A percentile compares a stretch with the other conserved stretches of the same genome.
phyloP scores from a whole-genome alignment of 2,329 filamentous ascomycete species.

The Trichoderma sp. region DNA sequence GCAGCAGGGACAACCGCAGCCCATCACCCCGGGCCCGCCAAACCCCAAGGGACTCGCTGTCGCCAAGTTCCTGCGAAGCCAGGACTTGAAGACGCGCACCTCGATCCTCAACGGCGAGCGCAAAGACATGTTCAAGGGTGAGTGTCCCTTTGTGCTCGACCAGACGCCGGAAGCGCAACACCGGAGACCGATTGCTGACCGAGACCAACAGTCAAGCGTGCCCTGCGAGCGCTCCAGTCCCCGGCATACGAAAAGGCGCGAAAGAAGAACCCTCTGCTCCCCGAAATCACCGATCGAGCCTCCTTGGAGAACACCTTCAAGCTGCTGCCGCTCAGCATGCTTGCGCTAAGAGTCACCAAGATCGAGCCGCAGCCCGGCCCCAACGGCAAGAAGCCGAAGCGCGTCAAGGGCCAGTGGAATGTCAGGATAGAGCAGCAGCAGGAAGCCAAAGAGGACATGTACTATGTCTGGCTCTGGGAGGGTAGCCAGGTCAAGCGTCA shows the following conservation, averaged over 20 bases:
- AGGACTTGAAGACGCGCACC: slow-evolving; percentile 85
- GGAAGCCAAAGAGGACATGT: slow-evolving; percentile 81
- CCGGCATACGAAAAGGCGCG: slow-evolving; percentile 87
- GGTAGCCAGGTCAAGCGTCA: slow-evolving; percentile 92
- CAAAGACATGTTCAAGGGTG: slow-evolving; percentile 97
- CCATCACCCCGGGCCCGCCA: slow-evolving; percentile 76
- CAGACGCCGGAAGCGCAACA: not conserved
- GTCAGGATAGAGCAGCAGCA: slow-evolving; percentile 96
- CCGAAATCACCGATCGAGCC: slow-evolving; percentile 82
- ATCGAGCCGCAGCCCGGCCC: slow-evolving; percentile 65
- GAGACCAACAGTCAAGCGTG: slow-evolving; percentile 78
- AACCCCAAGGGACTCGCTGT: slow-evolving; percentile 88
- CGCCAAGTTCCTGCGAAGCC: slow-evolving; percentile 80
- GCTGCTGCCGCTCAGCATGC: slow-evolving; percentile 88
- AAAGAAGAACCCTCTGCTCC: slow-evolving; percentile 86
- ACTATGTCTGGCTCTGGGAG: slow-evolving; percentile 97
- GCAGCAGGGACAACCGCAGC: slow-evolving; percentile 59
- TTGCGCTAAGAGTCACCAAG: slow-evolving; percentile 88
- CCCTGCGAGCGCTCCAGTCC: slow-evolving; percentile 85
- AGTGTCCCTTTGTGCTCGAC: slow-evolving; percentile 18
- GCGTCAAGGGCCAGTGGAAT: slow-evolving; percentile 93
- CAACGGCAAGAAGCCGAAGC: slow-evolving; percentile 73
- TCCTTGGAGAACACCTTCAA: slow-evolving; percentile 94
- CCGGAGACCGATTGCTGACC: not conserved
- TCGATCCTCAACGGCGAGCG: slow-evolving; percentile 94